These are phyloP conservation scores for Fraxinus excelsior DNA, from an alignment of 257 asterid species.

Conservation along the genomic window DNA sequence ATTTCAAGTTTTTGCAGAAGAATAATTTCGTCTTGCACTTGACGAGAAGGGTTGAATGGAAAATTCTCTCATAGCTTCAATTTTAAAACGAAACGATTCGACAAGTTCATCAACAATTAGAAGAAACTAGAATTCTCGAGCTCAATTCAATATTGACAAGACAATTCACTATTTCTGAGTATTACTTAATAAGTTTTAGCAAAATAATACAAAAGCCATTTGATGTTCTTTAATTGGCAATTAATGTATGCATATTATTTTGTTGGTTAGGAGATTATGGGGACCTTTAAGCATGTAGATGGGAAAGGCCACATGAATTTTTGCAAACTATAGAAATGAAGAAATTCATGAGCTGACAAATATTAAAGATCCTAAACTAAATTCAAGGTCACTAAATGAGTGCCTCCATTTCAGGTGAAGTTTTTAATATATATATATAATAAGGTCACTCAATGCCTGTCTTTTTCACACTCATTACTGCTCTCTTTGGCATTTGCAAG, in stretches of 20 bases:
- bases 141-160: not conserved
- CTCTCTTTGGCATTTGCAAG: not conserved
- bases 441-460: not conserved
- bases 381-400: not conserved
- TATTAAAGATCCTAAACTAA: not conserved
- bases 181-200: too few species aligned
- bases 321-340: not conserved
- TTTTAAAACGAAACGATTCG: not conserved
- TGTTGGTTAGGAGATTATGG: not conserved
- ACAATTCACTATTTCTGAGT: not conserved
- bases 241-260: not conserved
- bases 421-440: not conserved
- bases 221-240: not conserved
- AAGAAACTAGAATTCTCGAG: not conserved
- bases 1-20: too few species aligned
- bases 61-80: not conserved
- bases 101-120: not conserved
- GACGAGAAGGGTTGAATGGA: not conserved
- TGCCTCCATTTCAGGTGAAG: constrained; percentile 5
- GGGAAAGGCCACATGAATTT: not conserved
- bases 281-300: not conserved
- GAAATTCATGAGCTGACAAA: not conserved
- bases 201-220: not conserved
- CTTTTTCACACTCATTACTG: not conserved
- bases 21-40: not conserved